Base-by-base conservation (phyloP, 352 stramenopile genomes). In the Thraustotheca clavata region DNA sequence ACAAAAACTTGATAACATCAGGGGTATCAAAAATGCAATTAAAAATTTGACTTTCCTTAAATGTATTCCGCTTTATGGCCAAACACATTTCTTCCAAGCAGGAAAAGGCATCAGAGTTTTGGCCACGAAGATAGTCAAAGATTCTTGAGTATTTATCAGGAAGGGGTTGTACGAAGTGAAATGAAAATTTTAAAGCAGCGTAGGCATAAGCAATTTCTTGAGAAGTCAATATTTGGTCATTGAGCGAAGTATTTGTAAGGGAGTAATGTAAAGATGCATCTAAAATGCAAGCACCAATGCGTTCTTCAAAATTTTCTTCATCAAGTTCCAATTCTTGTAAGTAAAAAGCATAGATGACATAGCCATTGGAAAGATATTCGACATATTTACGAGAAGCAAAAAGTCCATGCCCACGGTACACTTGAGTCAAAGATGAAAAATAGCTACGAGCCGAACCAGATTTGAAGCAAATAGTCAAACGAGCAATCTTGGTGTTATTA, bases 41-140 rank as follows among this genome's bases (percentile, higher is more conserved):
- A 27, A 92, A 68, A 69, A 92, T 92, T 71, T 92, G 83, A 52
- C 79, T 87, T 69, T 92, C 83, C 6, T 79, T 92, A 76, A 86
- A 92, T 55, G 83, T 92, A 70, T 92, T 90, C 59, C 88, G 74
- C 73, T 92, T 92, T 81, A 92, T 92, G 4, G 78, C 86, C 16
- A 79, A 77, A 50, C 80, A 79, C 7, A 92, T 67, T 68, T 92
- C 73, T 67, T 92, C 80, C 0, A 92, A 70, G 49, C 83, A 80
- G 27, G 80, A 76, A 65, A 89, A 89, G 1, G 81, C 83, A 47
- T 76, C 83, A 35, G 80, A 77, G 57, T 92, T 81, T 1, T 76
- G 79, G 39, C 89, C 81, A 46, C 83, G 80, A 14, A 92, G 73
- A 62, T 80, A 92, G 54, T 89, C 81, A 63, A 80, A 77, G 5